Evolutionary conservation across 495 filamentous ascomycete species (phyloP), one percentile per base, ranked within the genome.

Genomic region (Amniculicola lignicola): DNA sequence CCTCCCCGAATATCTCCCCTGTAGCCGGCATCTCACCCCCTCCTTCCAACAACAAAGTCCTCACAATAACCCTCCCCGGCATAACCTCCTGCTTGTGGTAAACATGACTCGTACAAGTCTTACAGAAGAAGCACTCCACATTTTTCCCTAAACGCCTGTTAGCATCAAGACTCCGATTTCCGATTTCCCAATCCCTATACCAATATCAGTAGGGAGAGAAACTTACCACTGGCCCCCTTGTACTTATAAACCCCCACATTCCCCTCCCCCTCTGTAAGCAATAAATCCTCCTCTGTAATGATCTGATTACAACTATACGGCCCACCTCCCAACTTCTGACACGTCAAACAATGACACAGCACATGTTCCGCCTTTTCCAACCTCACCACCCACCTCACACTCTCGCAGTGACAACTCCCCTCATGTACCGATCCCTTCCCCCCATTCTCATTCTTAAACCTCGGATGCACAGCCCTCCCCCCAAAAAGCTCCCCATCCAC

Each of bases 291-390:
- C 16, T 39, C 24, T 2, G 51, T 43, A 36, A 61, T 55, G 22
- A 61, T 55, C 36, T 54, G 43, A 44, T 61, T 61, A 24, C 57
- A 61, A 10, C 40, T 41, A 40, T 61, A 61, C 42, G 57, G 57
- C 24, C 51, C 41, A 23, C 57, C 57, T 2, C 42, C 51, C 0
- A 61, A 31, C 16, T 48, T 41, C 37, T 51, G 49, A 28, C 56
- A 59, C 7, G 48, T 53, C 14, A 11, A 23, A 37, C 56, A 59
- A 36, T 47, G 56, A 33, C 56, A 59, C 31, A 59, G 31, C 10
- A 59, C 56, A 41, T 59, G 56, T 33, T 51, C 31, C 10, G 48
- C 48, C 6, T 33, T 47, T 16, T 51, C 41, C 1, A 59, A 37
- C 15, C 15, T 39, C 7, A 39, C 48, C 10, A 35, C 41, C 38